These are phyloP conservation scores for Populus deltoides DNA, from an alignment of 345 rosid species.

Conservation along the genomic window DNA sequence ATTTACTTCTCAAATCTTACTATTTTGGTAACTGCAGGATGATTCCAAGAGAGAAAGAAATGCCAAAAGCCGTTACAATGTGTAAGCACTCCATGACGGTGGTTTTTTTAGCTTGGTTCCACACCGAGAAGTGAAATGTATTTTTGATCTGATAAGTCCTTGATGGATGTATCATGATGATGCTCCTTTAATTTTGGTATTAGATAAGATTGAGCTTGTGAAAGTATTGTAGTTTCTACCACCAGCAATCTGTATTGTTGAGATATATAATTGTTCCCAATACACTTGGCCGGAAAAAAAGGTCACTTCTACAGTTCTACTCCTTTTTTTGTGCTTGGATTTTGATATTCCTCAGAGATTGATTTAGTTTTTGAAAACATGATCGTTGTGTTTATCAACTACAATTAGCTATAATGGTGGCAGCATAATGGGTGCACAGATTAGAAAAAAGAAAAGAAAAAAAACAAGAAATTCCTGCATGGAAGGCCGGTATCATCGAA, in stretches of 20 bases:
- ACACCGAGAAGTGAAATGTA: neutral
- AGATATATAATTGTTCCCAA: neutral
- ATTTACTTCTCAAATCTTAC: slow-evolving; percentile 1
- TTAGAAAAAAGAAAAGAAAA: neutral
- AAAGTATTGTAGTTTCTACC: neutral
- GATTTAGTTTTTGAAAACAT: neutral
- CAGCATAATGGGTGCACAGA: neutral
- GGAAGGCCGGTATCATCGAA: too few relatives aligned
- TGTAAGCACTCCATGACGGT: slow-evolving; percentile 33
- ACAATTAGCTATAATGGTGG: neutral
- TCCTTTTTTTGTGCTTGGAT: neutral
- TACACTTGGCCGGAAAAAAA: neutral
- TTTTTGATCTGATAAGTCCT: neutral
- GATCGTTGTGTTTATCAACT: neutral
- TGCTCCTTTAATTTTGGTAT: neutral
- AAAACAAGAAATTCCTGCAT: neutral
- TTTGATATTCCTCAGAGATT: neutral
- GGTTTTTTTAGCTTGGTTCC: neutral
- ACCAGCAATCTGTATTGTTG: slow-evolving; percentile 4
- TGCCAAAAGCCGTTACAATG: slow-evolving; percentile 55
- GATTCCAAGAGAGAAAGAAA: slow-evolving; percentile 65
- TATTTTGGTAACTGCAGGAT: slow-evolving; percentile 49
- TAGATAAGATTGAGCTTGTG: neutral
- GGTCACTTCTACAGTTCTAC: neutral
- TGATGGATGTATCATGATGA: neutral